Base-by-base conservation (phyloP, 192 early-diverging fungal genomes). In the Umbelopsis isabellina region DNA sequence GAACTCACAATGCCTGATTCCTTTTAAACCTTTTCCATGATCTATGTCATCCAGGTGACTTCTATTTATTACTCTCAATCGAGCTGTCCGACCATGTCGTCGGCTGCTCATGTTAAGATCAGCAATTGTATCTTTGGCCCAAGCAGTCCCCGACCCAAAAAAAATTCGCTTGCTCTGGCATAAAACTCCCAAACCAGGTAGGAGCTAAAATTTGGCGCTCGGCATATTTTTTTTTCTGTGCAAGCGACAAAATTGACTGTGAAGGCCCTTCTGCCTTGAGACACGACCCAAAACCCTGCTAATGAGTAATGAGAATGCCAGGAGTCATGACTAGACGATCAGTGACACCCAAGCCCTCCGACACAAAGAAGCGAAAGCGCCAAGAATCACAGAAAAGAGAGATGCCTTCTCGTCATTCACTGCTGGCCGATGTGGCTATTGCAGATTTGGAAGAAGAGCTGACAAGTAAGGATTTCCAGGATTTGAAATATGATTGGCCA, bases 301-400 rank as follows among this genome's bases (percentile, higher is more conserved):
- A 41, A 41, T 41, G 37, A 61, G 55, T 35, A n/a, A 61, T 61
- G 55, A 61, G 55, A n/a, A 35, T 61, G 55, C 55, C 55, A n/a
- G 25, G 55, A n/a, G 30, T 25, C 55, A 61, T 61, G 55, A 61
- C 55, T 61, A 22, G 55, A 33, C 25, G 55, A 61, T 27, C 55
- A 61, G 55, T 35, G 16, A 25, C 27, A 22, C 11, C 25, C 6
- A 13, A 16, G 33, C 11, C 15, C 16, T n/a, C 27, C 5, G 5
- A 27, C 33, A 5, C 30, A 25, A 61, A 25, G 33, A 61, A 61
- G 25, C 27, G 55, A 33, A 61, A 61, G 15, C 55, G 55, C 10
- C 25, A 61, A 35, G 55, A 27, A 18, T 35, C 30, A 5, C 55
- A 61, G 5, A 61, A 61, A 18, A 25, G 55, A 35, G 55, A 61